Conservation (phyloP, 805 yeast genomes). For the Groenewaldozyma tartarivorans region DNA sequence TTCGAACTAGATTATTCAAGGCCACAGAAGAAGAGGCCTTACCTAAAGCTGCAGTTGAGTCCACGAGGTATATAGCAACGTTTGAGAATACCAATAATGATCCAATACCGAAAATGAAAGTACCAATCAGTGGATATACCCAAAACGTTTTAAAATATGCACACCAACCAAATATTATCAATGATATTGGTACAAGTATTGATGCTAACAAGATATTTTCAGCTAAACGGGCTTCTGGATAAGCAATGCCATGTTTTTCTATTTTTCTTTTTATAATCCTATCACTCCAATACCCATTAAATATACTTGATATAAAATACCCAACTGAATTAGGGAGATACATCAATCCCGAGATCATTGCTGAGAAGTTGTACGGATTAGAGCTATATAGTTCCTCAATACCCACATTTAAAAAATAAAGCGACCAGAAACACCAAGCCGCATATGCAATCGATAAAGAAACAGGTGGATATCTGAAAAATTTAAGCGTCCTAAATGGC, state of each 20-base stretch:
- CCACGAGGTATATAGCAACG: conserved; percentile 72
- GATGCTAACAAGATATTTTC: conserved; percentile 65
- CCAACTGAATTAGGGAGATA: conserved; percentile 80
- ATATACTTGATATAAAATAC: conserved; percentile 63
- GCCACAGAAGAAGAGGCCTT: conserved; percentile 87
- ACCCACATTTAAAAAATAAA: conserved; percentile 69
- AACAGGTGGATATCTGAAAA: conserved; percentile 69
- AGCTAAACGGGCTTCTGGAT: conserved; percentile 73
- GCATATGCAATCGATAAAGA: conserved; percentile 54
- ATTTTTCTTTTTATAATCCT: conserved; percentile 43
- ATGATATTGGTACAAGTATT: conserved; percentile 48
- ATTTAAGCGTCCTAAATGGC: conserved; percentile 53
- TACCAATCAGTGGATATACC: conserved; percentile 74
- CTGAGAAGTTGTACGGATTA: conserved; percentile 59
- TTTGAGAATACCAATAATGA: conserved; percentile 79
- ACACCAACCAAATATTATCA: conserved; percentile 78
- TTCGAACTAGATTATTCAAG: conserved; percentile 64
- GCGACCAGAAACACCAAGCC: conserved; percentile 58
- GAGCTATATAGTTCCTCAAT: conserved; percentile 52
- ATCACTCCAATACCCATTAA: conserved; percentile 78
- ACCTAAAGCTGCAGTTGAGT: conserved; percentile 59
- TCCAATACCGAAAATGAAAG: conserved; percentile 73
- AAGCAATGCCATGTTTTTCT: conserved; percentile 49
- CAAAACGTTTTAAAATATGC: conserved; percentile 55
- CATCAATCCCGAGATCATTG: conserved; percentile 60